phyloP scores from a whole-genome alignment of 2,329 filamentous ascomycete species.

The Ophiostoma sp. region DNA sequence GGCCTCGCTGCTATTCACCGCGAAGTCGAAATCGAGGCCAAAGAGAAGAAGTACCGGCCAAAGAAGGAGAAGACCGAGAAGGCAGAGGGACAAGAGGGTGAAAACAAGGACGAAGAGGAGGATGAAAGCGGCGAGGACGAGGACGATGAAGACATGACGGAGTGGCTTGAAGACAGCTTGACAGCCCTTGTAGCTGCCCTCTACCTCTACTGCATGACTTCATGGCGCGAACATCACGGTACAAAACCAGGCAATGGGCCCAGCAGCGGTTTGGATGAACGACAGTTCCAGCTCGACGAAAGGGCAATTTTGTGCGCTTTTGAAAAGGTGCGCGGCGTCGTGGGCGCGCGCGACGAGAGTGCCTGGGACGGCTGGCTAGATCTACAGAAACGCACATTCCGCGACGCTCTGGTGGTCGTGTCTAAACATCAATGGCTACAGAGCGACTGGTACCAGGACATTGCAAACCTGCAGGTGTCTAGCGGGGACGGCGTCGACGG shows the following conservation, averaged over 20 bases:
- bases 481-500: conserved; percentile 35
- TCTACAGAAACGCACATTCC: conserved; percentile 56
- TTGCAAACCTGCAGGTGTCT: conserved; percentile 54
- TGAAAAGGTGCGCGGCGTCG: conserved; percentile 21
- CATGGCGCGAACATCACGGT: conserved; percentile 21
- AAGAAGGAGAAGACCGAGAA: background rate
- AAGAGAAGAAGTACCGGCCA: conserved; percentile 12
- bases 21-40: conserved; percentile 22
- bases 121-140: background rate
- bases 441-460: conserved; percentile 63
- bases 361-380: conserved; percentile 57
- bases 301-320: conserved; percentile 51
- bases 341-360: conserved; percentile 38
- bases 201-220: conserved; percentile 58
- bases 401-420: conserved; percentile 61
- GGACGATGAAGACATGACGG: conserved; percentile 43
- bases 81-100: background rate
- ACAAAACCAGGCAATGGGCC: background rate
- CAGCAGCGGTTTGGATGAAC: conserved; percentile 34
- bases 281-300: conserved; percentile 49
- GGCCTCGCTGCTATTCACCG: conserved; percentile 62
- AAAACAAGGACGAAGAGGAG: background rate
- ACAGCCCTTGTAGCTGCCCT: conserved; percentile 60
- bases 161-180: conserved; percentile 51
- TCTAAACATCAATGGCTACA: conserved; percentile 58